A percentile compares a stretch with the other conserved stretches of the same genome.
These are phyloP conservation scores for Pseudocercospora vitis DNA, from an alignment of 2,329 filamentous ascomycete genomes.

Conservation along the genomic window DNA sequence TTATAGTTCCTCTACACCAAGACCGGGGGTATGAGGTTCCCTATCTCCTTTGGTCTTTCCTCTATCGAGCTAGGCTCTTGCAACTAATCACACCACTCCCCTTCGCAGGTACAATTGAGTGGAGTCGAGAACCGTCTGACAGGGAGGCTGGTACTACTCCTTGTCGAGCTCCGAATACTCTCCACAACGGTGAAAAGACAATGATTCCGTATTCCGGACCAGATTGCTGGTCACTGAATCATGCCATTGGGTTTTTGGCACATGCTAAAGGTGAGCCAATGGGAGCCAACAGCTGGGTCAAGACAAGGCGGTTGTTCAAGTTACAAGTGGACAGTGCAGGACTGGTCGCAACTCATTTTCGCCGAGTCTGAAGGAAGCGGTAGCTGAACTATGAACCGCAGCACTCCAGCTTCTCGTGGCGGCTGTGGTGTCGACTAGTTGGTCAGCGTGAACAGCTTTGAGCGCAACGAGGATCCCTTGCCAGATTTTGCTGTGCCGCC, in stretches of 20 bases:
- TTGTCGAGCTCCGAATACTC: conserved; percentile 53
- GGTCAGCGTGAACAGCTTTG: conserved; percentile 55
- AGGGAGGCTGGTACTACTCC: conserved; percentile 58
- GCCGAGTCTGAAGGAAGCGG: conserved; percentile 54
- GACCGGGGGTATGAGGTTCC: neutral
- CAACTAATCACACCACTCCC: conserved; percentile 52
- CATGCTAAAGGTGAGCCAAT: conserved; percentile 56
- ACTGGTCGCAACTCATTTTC: conserved; percentile 50
- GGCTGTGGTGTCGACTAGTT: conserved; percentile 56
- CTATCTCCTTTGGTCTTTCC: neutral
- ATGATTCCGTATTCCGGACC: conserved; percentile 57
- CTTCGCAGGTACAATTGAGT: conserved; percentile 52
- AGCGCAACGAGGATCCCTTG: conserved; percentile 52
- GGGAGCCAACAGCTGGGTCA: conserved; percentile 50
- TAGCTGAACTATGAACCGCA: conserved; percentile 59
- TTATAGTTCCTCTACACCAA: neutral
- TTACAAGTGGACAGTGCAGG: conserved; percentile 55
- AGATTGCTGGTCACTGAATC: conserved; percentile 58
- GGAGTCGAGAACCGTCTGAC: conserved; percentile 56
- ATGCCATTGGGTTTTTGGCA: conserved; percentile 55
- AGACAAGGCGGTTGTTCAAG: conserved; percentile 55
- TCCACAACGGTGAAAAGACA: conserved; percentile 56
- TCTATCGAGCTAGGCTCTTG: neutral
- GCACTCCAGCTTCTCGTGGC: conserved; percentile 51
- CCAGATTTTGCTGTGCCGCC: conserved; percentile 52